Percentiles rank a stretch among this genome's conserved stretches.
These are phyloP conservation scores for Aspergillus fijiensis DNA, from an alignment of 2,329 filamentous ascomycete genomes.

Conservation along the genomic window DNA sequence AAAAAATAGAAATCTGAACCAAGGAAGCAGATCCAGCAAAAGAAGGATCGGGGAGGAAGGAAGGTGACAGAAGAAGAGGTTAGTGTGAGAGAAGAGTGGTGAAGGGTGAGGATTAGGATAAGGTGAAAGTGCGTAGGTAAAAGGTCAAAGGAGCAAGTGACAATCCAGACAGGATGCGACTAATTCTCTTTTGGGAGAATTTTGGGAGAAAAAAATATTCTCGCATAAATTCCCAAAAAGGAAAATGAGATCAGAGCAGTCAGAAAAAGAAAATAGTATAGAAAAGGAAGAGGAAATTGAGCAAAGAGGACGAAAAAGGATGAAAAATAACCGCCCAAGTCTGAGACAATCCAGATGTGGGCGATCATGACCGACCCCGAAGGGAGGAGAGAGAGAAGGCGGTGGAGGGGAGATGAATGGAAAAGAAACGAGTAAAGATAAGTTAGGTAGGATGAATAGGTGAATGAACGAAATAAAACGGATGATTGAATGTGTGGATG, in stretches of 20 bases:
- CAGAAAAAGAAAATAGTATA: constrained; percentile 9
- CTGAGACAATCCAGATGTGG: constrained; percentile 16
- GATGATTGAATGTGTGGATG: too few species aligned
- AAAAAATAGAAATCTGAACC: constrained; percentile 11
- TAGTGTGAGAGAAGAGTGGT: neutral
- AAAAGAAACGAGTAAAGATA: neutral
- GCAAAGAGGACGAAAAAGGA: constrained; percentile 19
- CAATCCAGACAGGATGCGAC: neutral
- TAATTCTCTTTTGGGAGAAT: neutral
- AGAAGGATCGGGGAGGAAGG: neutral
- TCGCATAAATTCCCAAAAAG: constrained; percentile 3
- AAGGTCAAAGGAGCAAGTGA: neutral
- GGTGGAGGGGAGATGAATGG: constrained; percentile 1
- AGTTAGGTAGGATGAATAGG: neutral
- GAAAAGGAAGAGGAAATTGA: constrained; percentile 22
- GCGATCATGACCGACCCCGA: constrained; percentile 19
- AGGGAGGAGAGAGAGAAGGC: constrained; percentile 14
- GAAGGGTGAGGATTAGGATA: neutral
- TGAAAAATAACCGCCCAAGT: constrained; percentile 31
- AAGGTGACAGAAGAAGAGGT: neutral
- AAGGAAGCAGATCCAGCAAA: constrained; percentile 2
- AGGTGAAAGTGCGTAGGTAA: neutral
- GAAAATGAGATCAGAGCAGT: constrained; percentile 4
- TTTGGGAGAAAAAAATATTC: neutral
- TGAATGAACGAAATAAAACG: too few species aligned